Evolutionary conservation across 208 protist species (phyloP).

Genomic region (Trypanosoma brucei): DNA sequence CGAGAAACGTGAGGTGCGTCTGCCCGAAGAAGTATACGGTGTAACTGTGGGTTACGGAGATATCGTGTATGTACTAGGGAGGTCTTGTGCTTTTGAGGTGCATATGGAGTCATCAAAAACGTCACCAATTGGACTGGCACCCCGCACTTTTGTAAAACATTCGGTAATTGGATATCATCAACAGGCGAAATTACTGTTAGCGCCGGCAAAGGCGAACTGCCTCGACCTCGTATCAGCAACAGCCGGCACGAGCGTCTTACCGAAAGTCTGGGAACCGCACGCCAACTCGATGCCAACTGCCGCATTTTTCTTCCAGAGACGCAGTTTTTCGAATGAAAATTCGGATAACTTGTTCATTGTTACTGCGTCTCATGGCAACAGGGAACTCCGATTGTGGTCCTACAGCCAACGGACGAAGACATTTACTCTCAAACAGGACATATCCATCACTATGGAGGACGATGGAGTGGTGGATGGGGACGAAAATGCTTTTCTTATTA

Average conservation of each 20-base stretch:
- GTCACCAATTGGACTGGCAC: slow-evolving; percentile 35
- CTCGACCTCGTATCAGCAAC: slow-evolving; percentile 70
- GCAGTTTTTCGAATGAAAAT: slow-evolving; percentile 48
- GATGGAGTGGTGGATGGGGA: slow-evolving; percentile 16
- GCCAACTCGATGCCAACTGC: slow-evolving; percentile 61
- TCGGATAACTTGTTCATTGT: slow-evolving; percentile 56
- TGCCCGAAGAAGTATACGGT: slow-evolving; percentile 59
- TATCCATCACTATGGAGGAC: slow-evolving; percentile 49
- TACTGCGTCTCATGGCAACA: slow-evolving; percentile 74
- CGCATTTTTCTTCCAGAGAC: slow-evolving; percentile 75
- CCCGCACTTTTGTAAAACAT: slow-evolving; percentile 58
- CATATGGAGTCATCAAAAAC: slow-evolving; percentile 41
- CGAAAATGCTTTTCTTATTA: slow-evolving; percentile 51
- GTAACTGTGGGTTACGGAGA: slow-evolving; percentile 55
- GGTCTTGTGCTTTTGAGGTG: slow-evolving; percentile 61
- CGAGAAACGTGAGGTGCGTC: slow-evolving; percentile 28
- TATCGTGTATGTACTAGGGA: slow-evolving; percentile 56
- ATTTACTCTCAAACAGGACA: slow-evolving; percentile 80
- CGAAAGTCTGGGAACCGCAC: slow-evolving; percentile 83
- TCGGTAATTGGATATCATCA: slow-evolving; percentile 66
- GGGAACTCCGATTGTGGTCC: slow-evolving; percentile 80
- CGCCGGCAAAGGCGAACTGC: slow-evolving; percentile 65
- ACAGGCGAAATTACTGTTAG: slow-evolving; percentile 48
- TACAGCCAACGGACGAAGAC: slow-evolving; percentile 61
- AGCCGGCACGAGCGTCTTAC: slow-evolving; percentile 55